Conservation (phyloP, 2,329 filamentous ascomycete genomes). For the Clarireedia monteithiana region DNA sequence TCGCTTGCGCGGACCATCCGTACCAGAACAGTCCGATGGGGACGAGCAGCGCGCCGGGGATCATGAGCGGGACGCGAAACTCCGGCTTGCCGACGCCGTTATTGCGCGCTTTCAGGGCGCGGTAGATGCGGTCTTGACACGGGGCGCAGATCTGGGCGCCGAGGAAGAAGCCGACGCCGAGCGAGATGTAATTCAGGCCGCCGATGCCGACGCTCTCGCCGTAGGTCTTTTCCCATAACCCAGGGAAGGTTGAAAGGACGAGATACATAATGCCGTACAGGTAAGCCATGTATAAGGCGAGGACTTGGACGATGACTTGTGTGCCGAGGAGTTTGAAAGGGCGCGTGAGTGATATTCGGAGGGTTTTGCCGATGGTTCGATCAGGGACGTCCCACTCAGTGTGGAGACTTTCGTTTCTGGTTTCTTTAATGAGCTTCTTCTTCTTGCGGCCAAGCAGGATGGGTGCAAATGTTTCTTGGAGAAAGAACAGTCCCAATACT, state of each 20-base stretch:
- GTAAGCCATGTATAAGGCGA: conserved; percentile 44
- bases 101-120: conserved; percentile 20
- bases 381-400: conserved; percentile 43
- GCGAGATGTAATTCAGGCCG: conserved; percentile 46
- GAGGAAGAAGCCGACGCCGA: conserved; percentile 37
- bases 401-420: conserved; percentile 37
- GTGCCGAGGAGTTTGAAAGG: conserved; percentile 40
- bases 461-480: conserved; percentile 43
- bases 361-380: conserved; percentile 28
- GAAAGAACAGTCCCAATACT: conserved; percentile 36
- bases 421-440: conserved; percentile 38
- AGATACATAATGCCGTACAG: conserved; percentile 48
- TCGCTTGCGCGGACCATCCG: conserved; percentile 46
- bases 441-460: conserved; percentile 39
- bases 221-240: conserved; percentile 49
- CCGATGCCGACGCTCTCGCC: conserved; percentile 47
- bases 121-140: conserved; percentile 27
- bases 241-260: conserved; percentile 51
- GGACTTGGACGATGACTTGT: conserved; percentile 45
- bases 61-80: conserved; percentile 54
- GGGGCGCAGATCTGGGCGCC: conserved; percentile 30
- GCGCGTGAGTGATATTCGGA: conserved; percentile 37
- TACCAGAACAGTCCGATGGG: conserved; percentile 51
- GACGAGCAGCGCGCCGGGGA: conserved; percentile 44
- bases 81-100: conserved; percentile 41